Conservation (phyloP, 495 filamentous ascomycete species). For the Daldinia loculata region DNA sequence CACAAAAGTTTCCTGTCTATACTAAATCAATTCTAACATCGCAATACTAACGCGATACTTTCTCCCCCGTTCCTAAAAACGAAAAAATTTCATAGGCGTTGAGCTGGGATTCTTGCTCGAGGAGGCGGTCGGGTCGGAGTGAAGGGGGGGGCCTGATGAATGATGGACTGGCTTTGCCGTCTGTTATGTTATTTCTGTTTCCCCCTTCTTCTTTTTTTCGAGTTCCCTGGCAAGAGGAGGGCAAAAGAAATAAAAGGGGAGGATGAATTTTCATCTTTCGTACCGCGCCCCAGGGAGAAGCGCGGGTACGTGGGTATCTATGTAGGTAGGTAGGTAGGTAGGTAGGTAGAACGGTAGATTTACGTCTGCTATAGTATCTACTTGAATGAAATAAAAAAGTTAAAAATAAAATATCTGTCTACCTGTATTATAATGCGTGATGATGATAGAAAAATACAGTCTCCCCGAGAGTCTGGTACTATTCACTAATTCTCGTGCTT, state of each 20-base stretch:
- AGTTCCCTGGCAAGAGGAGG: not conserved
- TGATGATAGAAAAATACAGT: not conserved
- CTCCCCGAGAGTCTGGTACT: not conserved
- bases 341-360: not conserved
- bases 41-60: not conserved
- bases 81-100: conserved; percentile 12
- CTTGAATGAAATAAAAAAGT: conserved; percentile 6
- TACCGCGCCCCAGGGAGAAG: not conserved
- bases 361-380: conserved; percentile 3
- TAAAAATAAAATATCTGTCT: not conserved
- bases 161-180: not conserved
- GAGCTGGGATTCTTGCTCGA: conserved; percentile 11
- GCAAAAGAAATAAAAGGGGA: not conserved
- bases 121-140: conserved; percentile 1
- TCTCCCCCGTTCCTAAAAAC: not conserved
- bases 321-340: not conserved
- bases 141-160: not conserved
- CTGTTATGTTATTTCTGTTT: not conserved
- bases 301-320: not conserved
- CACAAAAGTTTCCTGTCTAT: not conserved
- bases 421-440: not conserved
- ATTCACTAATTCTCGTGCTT: not conserved
- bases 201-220: not conserved
- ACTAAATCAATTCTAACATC: not conserved
- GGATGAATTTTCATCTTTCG: not conserved